Conservation (phyloP, 768 basidiomycete species). For the Cyclocybe cylindracea region DNA sequence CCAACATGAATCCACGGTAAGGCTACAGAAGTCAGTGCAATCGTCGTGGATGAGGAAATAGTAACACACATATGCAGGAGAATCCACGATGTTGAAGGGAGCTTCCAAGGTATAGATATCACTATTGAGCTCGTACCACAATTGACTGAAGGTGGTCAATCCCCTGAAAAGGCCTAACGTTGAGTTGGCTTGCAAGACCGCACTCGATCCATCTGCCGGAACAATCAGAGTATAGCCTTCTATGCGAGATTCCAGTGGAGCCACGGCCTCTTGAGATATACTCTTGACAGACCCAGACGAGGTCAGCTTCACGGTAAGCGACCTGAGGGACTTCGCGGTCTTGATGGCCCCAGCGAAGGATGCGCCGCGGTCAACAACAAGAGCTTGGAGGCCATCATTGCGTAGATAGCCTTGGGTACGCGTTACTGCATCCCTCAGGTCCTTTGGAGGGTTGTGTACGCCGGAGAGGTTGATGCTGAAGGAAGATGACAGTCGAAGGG, state of each 20-base stretch:
- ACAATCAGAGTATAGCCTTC: conserved; percentile 65
- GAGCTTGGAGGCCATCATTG: conserved; percentile 58
- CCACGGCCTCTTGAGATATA: conserved; percentile 58
- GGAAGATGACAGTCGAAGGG: conserved; percentile 33
- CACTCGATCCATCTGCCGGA: conserved; percentile 55
- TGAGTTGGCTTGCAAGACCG: conserved; percentile 59
- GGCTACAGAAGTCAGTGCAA: conserved; percentile 39
- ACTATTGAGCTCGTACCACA: conserved; percentile 62
- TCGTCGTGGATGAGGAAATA: neutral
- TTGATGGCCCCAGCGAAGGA: conserved; percentile 42
- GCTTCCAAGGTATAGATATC: conserved; percentile 55
- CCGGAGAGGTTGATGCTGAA: conserved; percentile 45
- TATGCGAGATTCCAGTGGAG: conserved; percentile 48
- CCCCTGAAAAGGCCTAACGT: conserved; percentile 73
- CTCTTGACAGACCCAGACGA: conserved; percentile 33
- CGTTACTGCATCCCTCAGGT: conserved; percentile 55
- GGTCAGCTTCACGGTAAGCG: conserved; percentile 47
- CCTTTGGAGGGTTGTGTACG: conserved; percentile 45
- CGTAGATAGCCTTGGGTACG: conserved; percentile 45
- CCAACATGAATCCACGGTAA: conserved; percentile 78
- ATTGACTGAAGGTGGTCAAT: conserved; percentile 70
- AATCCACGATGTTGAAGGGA: conserved; percentile 60
- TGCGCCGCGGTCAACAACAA: conserved; percentile 63
- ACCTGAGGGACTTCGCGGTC: conserved; percentile 40
- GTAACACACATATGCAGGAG: conserved; percentile 62